phyloP scores from a whole-genome alignment of 805 yeast genomes.

The Candida vaughaniae region DNA sequence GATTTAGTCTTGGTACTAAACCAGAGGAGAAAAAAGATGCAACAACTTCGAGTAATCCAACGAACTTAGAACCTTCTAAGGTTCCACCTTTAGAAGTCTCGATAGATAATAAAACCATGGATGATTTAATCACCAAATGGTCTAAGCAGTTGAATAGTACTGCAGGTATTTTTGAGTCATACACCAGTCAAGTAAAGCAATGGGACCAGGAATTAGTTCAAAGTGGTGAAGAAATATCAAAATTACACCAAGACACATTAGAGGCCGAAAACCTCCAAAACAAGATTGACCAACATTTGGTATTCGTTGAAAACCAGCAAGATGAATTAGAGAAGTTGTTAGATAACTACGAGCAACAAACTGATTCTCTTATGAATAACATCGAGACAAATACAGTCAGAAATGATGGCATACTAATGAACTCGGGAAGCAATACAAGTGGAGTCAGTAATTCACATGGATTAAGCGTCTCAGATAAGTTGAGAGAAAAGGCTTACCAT shows the following conservation, averaged over 20 bases:
- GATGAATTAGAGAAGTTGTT: slow-evolving; percentile 82
- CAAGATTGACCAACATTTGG: slow-evolving; percentile 82
- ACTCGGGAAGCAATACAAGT: slow-evolving; percentile 15
- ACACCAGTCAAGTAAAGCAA: slow-evolving; percentile 68
- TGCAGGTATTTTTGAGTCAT: slow-evolving; percentile 69
- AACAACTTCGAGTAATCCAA: slow-evolving; percentile 13
- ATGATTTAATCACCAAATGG: slow-evolving; percentile 92
- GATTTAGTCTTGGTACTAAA: slow-evolving; percentile 15
- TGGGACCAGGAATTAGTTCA: slow-evolving; percentile 87
- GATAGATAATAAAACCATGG: slow-evolving; percentile 86
- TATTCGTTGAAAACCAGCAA: slow-evolving; percentile 88
- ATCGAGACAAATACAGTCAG: slow-evolving; percentile 26
- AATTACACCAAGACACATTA: slow-evolving; percentile 71
- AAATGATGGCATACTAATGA: slow-evolving; percentile 12
- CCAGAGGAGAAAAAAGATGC: slow-evolving; percentile 15
- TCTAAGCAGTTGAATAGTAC: slow-evolving; percentile 77
- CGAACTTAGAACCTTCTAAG: slow-evolving; percentile 45
- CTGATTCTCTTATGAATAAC: slow-evolving; percentile 48
- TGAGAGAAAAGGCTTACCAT: slow-evolving; percentile 84
- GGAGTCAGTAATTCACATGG: slow-evolving; percentile 22
- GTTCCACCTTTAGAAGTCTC: slow-evolving; percentile 70
- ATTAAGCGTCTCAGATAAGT: slow-evolving; percentile 68
- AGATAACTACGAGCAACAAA: slow-evolving; percentile 78
- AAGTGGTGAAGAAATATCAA: slow-evolving; percentile 81
- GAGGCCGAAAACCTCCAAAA: slow-evolving; percentile 83